Conservation (phyloP, 2,329 filamentous ascomycete genomes). For the Talaromyces sp. region DNA sequence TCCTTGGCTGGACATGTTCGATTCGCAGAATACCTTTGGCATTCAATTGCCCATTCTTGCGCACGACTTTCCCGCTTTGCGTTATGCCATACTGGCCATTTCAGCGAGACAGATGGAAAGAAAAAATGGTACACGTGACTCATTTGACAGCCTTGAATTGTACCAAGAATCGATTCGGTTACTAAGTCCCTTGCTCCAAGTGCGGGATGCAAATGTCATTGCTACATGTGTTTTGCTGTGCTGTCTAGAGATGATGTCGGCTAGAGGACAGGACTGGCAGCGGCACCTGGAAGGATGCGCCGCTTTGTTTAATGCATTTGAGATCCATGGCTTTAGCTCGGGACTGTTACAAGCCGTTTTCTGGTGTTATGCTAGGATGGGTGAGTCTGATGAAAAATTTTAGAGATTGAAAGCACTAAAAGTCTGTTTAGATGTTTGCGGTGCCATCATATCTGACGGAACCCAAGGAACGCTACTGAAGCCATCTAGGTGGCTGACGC, state of each 20-base stretch:
- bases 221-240: slow-evolving; percentile 51
- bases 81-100: slow-evolving; percentile 50
- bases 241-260: slow-evolving; percentile 52
- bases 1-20: slow-evolving; percentile 56
- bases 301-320: slow-evolving; percentile 47
- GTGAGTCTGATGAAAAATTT: slow-evolving; percentile 21
- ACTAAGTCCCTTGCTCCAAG: slow-evolving; percentile 45
- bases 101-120: slow-evolving; percentile 51
- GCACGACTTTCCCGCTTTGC: slow-evolving; percentile 39
- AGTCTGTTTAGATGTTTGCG: slow-evolving; percentile 44
- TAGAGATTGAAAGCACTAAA: neutral
- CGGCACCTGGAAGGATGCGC: slow-evolving; percentile 55
- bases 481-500: slow-evolving; percentile 46
- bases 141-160: slow-evolving; percentile 48
- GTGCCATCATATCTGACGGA: slow-evolving; percentile 50
- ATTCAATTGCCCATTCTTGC: slow-evolving; percentile 48
- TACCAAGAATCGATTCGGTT: slow-evolving; percentile 51
- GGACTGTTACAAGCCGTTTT: slow-evolving; percentile 52
- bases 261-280: slow-evolving; percentile 47
- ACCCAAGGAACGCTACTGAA: slow-evolving; percentile 47
- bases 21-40: slow-evolving; percentile 49
- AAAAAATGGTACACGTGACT: slow-evolving; percentile 40
- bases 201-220: slow-evolving; percentile 46
- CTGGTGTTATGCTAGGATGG: slow-evolving; percentile 56
- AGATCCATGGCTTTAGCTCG: slow-evolving; percentile 48